Evolutionary conservation across 805 yeast genomes (phyloP).

Genomic region (Nakazawaea siamensis): DNA sequence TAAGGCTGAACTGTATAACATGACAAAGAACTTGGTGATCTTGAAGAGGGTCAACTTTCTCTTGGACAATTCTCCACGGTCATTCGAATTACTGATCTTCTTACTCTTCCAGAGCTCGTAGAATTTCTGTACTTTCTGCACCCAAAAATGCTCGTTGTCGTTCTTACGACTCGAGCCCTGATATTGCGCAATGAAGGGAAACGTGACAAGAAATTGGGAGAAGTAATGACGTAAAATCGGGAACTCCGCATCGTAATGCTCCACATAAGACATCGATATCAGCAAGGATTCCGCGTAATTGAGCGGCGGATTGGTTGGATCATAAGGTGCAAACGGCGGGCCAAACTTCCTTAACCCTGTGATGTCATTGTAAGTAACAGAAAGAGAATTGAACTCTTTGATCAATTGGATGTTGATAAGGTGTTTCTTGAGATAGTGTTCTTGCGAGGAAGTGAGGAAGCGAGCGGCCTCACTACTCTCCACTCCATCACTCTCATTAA

Average conservation of each 20-base stretch:
- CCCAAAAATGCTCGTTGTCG: slow-evolving; percentile 66
- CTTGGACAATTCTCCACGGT: slow-evolving; percentile 69
- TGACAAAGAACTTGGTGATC: slow-evolving; percentile 50
- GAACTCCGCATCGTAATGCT: slow-evolving; percentile 30
- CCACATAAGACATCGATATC: slow-evolving; percentile 14
- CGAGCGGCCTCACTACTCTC: too few relatives aligned
- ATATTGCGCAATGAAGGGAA: slow-evolving; percentile 59
- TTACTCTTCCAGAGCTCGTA: slow-evolving; percentile 70
- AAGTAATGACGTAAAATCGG: slow-evolving; percentile 69
- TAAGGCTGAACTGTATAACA: slow-evolving; percentile 70
- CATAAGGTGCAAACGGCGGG: slow-evolving; percentile 54
- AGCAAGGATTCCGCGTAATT: slow-evolving; percentile 14
- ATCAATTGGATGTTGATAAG: slow-evolving; percentile 54
- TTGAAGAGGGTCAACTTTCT: slow-evolving; percentile 54
- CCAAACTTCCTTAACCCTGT: slow-evolving; percentile 67
- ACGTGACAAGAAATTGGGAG: slow-evolving; percentile 49
- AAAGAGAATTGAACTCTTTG: slow-evolving; percentile 50
- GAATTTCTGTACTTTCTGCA: slow-evolving; percentile 68
- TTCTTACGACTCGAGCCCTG: slow-evolving; percentile 20
- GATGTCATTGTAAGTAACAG: slow-evolving; percentile 39
- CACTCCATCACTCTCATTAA: too few relatives aligned
- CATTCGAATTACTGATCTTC: slow-evolving; percentile 64
- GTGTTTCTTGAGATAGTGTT: slow-evolving; percentile 83
- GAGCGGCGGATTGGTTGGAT: slow-evolving; percentile 27
- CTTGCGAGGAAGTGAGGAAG: slow-evolving; percentile 52